phyloP scores from a whole-genome alignment of 805 yeast genomes.

The Schwanniomyces vanrijiae region DNA sequence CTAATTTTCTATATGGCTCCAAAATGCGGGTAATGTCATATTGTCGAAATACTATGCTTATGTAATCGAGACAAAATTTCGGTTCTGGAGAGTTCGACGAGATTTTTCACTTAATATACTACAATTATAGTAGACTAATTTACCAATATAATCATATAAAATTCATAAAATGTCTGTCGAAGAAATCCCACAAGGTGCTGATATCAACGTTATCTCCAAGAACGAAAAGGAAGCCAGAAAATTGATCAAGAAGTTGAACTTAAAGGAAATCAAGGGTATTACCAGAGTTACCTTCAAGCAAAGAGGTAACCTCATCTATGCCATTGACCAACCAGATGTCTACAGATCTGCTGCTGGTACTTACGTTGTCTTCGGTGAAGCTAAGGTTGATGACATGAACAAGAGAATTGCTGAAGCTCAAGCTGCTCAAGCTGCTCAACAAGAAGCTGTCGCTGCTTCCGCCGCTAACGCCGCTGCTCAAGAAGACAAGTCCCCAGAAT shows the following conservation, averaged over 20 bases:
- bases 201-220: constrained; percentile 77
- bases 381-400: constrained; percentile 91
- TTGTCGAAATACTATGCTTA: background rate
- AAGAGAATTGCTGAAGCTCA: constrained; percentile 83
- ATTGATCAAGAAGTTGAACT: constrained; percentile 79
- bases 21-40: background rate
- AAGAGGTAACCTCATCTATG: constrained; percentile 87
- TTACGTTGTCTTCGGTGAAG: constrained; percentile 96
- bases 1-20: background rate
- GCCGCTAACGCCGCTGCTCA: constrained; percentile 34
- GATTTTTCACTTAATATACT: background rate
- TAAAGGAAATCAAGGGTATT: constrained; percentile 89
- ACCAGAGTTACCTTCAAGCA: constrained; percentile 94
- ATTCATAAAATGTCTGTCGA: constrained; percentile 40
- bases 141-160: background rate
- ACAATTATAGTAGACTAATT: background rate
- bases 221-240: constrained; percentile 96
- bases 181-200: constrained; percentile 81
- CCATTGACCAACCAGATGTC: constrained; percentile 92
- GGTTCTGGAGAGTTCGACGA: background rate
- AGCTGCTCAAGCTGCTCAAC: constrained; percentile 66
- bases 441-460: constrained; percentile 45
- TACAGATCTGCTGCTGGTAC: constrained; percentile 92
- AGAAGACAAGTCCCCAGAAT: constrained; percentile 65
- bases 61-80: background rate